Conservation (phyloP, 345 rosid species). For the Leavenworthia alabamica region DNA sequence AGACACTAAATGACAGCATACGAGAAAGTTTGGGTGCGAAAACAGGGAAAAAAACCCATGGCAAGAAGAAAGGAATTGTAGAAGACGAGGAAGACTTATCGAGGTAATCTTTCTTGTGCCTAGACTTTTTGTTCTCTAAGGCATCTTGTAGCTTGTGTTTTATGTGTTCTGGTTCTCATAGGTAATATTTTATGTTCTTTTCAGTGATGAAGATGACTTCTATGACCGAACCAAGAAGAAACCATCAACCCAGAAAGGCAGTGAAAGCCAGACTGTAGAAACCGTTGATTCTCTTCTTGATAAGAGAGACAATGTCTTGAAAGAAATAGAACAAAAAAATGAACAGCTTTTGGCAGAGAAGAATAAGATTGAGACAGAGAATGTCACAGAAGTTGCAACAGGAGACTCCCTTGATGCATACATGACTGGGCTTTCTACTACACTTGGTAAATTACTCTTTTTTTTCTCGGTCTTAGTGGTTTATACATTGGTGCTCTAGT, state of each 20-base stretch:
- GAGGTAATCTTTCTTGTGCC: conserved; percentile 44
- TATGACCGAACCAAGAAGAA: conserved; percentile 92
- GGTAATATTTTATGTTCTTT: background rate
- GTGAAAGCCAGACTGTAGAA: conserved; percentile 61
- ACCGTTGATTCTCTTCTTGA: conserved; percentile 90
- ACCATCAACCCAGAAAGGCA: conserved; percentile 38
- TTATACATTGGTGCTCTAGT: background rate
- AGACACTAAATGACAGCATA: conserved; percentile 88
- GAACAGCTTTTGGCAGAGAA: conserved; percentile 55
- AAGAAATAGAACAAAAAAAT: conserved; percentile 56
- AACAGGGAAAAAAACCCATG: conserved; percentile 40
- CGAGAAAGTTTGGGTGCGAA: conserved; percentile 88
- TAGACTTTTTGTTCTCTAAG: background rate
- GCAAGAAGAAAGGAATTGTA: conserved; percentile 50
- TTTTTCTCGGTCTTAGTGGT: background rate
- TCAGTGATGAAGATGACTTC: conserved; percentile 91
- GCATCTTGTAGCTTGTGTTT: background rate
- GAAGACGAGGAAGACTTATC: conserved; percentile 57
- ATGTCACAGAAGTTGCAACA: conserved; percentile 43
- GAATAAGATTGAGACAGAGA: conserved; percentile 49
- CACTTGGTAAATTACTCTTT: conserved; percentile 46
- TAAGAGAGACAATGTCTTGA: conserved; percentile 62
- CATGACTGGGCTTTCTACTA: conserved; percentile 86
- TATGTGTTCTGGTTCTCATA: conserved; percentile 1
- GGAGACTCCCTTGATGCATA: conserved; percentile 88